Base-by-base conservation (phyloP, 352 stramenopile species). In the Saprolegnia parasitica region DNA sequence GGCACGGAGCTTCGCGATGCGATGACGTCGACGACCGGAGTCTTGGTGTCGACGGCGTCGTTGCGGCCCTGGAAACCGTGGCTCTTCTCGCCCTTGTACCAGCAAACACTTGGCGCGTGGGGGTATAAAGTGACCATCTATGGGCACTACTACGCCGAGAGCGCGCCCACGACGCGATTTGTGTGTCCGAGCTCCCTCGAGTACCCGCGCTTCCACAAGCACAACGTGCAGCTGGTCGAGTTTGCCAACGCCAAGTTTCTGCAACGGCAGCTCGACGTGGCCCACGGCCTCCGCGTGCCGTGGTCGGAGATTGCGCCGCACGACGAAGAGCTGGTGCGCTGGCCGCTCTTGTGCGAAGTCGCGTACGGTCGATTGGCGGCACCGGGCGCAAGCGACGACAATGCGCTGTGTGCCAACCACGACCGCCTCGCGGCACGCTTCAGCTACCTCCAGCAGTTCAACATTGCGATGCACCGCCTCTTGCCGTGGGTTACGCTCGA, bases 101-200 rank as follows among this genome's bases (percentile, higher is more conserved):
- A 70, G 26, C 46, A 70, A 62, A 24, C n/a, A 6, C 18, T 46
- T 4, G 63, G 45, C 0, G 46, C 50, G 23, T 93, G 85, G 85
- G 85, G 85, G 3, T 93, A 89, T 60, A 77, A 78, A 11, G 90
- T 91, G 47, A 87, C 81, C 42, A 78, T 91, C 0, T 87, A 91
- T 29, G 83, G 81, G 1, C 85, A 93, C 67, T 93, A 84, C 68
- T 76, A 81, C 21, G 29, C 21, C 9, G 29, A 70, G 9, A 56
- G 50, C 23, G 15, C 32, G 13, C 49, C 63, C 11, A 9, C 24
- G 6, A 70, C 49, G 13, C 49, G 63, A 9, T 70, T 70, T 35
- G 4, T 70, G 1, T 46, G 61, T 18, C 13, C 5, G n/a, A 32
- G 45, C n/a, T 21, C 4, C 32, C 29, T 21, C 35, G 35, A 15